Conservation (phyloP, 371 early-diverging fungal genomes). For the Hamiltosporidium magnivora region DNA sequence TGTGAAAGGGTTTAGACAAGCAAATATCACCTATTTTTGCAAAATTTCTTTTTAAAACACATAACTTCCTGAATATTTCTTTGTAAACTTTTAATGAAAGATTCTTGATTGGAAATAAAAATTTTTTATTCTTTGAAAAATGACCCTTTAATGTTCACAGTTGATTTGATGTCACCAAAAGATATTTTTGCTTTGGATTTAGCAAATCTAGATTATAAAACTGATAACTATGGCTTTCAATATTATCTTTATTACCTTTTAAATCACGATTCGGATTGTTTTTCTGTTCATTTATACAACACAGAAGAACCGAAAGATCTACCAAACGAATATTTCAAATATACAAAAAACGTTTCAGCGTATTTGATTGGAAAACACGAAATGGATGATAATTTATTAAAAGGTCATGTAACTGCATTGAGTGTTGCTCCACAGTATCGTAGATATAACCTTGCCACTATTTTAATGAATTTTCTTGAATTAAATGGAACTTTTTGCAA, state of each 20-base stretch:
- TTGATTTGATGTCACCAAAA: background rate
- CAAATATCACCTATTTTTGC: no score
- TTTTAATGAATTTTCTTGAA: slow-evolving; percentile 76
- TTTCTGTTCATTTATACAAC: slow-evolving; percentile 1
- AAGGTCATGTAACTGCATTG: slow-evolving; percentile 85
- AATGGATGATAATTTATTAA: slow-evolving; percentile 12
- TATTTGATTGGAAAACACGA: slow-evolving; percentile 52
- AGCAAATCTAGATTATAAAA: background rate
- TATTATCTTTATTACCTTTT: slow-evolving; percentile 47
- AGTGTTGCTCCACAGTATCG: slow-evolving; percentile 87
- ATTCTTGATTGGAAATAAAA: no score
- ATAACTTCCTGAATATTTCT: no score
- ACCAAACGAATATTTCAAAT: background rate
- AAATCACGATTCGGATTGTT: slow-evolving; percentile 28
- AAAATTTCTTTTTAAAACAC: no score
- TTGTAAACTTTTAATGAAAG: no score
- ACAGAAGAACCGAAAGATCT: background rate
- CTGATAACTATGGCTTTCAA: slow-evolving; percentile 41
- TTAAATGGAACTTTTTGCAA: slow-evolving; percentile 59
- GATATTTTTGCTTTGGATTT: background rate
- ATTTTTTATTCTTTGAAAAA: no score
- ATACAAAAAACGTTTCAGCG: slow-evolving; percentile 11
- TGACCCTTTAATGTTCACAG: background rate
- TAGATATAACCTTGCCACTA: slow-evolving; percentile 70
- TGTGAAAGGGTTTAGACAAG: no score